Evolutionary conservation across 1,284 basidiomycete genomes (phyloP), one percentile per base, ranked within the genome.

Genomic region (Ceraceosorus bombacis): DNA sequence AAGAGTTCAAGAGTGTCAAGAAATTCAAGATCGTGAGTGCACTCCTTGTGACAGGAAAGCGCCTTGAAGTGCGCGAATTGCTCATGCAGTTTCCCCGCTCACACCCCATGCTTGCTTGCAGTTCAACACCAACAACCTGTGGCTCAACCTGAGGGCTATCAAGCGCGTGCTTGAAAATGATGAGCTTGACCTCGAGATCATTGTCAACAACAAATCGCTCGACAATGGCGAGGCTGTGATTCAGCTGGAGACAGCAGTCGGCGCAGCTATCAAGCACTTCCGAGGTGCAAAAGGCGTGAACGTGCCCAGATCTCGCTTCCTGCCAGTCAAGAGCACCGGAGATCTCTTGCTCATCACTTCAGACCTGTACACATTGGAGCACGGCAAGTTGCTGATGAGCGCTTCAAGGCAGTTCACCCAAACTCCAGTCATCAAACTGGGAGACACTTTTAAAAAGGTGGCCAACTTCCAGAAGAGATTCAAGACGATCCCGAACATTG

Each of bases 201-300:
- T 94, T 80, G 88, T 95, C 81, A 97, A 96, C 83, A 90, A 95
- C 85, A 82, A 83, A 76, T 80, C 85, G 57, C 66, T 76, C 49
- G 71, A 70, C 46, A 68, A 64, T 10, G 87, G 89, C 69, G 85
- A 92, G 62, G 89, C 97, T 68, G 81, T 94, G 58, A 81, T 81
- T 62, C 81, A 94, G 85, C 90, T 98, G 78, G 95, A 98, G 83
- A 98, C 94, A 5, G 91, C 95, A 53, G 90, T 93, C 58, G 93
- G 93, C 81, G 92, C 92, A 38, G 93, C 92, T 51, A 95, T 98
- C 83, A 96, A 96, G 84, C 91, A 94, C 80, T 94, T 95, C 83
- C 86, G 84, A 41, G 78, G 78, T 77, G 92, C 89, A 6, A 91
- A 93, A 78, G 95, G 95, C 69, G 89, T 98, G 81, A 98, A 98